phyloP scores from a whole-genome alignment of 148 eudicot genomes.

The Suaeda aralocaspica region DNA sequence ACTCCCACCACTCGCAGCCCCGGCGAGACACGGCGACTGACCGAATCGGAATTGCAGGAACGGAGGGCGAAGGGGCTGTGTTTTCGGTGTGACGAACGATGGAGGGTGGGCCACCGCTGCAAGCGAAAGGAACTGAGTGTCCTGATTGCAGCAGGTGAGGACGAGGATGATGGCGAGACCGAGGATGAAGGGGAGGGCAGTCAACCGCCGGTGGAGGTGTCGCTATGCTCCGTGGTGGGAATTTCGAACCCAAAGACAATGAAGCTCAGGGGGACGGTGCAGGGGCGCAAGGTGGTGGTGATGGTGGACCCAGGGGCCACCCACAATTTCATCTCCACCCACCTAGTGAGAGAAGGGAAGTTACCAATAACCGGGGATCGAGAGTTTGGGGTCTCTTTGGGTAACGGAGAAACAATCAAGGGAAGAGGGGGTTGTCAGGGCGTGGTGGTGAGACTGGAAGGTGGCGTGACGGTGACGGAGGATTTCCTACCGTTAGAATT shows the following conservation, averaged over 20 bases:
- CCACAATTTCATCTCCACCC: neutral
- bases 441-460: neutral
- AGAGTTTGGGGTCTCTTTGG: neutral
- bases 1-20: no score
- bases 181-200: no score
- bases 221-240: neutral
- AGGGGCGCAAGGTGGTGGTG: neutral
- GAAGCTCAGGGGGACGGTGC: neutral
- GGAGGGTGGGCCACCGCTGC: no score
- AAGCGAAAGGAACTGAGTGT: no score
- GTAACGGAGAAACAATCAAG: neutral
- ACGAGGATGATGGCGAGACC: no score
- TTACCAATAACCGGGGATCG: no score
- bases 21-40: neutral
- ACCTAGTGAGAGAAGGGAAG: neutral
- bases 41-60: no score
- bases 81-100: no score
- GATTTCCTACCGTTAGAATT: neutral
- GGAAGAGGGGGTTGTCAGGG: neutral
- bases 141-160: no score
- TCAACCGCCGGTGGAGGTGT: neutral
- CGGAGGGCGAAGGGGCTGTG: no score
- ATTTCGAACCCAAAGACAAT: no score
- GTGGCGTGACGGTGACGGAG: neutral
- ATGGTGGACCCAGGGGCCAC: neutral